Evolutionary conservation across 2,329 filamentous ascomycete genomes (phyloP).

Genomic region (Sporothrix inflata): DNA sequence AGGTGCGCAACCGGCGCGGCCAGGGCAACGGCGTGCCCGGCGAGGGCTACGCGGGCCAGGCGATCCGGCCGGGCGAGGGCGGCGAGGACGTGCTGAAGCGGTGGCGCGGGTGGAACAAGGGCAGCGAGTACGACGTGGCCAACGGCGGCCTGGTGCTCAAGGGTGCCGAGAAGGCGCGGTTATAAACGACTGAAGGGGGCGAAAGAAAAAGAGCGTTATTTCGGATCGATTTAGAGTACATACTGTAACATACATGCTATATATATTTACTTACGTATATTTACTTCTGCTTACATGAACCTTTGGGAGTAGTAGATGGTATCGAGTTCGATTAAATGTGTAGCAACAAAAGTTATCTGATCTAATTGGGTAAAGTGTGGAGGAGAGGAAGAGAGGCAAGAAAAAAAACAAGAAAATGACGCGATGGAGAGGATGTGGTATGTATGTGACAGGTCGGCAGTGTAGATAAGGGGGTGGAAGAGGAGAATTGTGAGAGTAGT

Average conservation of each 20-base stretch:
- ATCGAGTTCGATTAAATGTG: constrained; percentile 23
- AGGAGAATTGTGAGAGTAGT: not conserved
- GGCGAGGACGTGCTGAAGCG: constrained; percentile 68
- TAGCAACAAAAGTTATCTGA: constrained; percentile 12
- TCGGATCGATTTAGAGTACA: not conserved
- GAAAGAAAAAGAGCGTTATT: constrained; percentile 1
- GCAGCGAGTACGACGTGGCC: constrained; percentile 69
- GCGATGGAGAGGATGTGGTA: not conserved
- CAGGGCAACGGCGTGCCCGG: constrained; percentile 69
- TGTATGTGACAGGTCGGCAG: not conserved
- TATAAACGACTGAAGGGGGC: constrained; percentile 19
- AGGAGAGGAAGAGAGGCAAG: not conserved
- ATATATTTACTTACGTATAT: not conserved
- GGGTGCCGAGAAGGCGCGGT: constrained; percentile 44
- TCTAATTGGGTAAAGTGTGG: constrained; percentile 15
- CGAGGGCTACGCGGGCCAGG: constrained; percentile 64
- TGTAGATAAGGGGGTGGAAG: not conserved
- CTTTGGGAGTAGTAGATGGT: not conserved
- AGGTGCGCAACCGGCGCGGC: constrained; percentile 47
- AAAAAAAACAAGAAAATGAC: not conserved
- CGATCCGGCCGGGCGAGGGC: constrained; percentile 68
- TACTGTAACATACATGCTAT: constrained; percentile 6
- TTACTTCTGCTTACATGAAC: not conserved
- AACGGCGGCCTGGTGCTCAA: constrained; percentile 64
- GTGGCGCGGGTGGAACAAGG: constrained; percentile 80